Percentiles rank a stretch among this genome's conserved stretches.
phyloP scores from a whole-genome alignment of 2,329 filamentous ascomycete species.

The Periconia macrospinosa region DNA sequence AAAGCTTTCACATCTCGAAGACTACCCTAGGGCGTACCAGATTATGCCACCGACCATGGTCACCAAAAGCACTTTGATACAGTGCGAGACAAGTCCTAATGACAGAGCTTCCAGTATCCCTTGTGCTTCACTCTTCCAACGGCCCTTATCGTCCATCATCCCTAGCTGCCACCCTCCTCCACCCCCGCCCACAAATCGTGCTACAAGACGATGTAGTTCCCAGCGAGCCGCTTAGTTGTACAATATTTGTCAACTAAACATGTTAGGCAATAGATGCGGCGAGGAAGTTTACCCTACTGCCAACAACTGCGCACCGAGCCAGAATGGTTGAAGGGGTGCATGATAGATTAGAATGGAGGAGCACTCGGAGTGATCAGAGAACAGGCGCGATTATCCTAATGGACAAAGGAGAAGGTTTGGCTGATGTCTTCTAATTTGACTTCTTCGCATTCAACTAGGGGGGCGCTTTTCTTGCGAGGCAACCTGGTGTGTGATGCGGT shows the following conservation, averaged over 20 bases:
- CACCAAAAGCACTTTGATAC: neutral
- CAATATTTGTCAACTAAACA: conserved; percentile 44
- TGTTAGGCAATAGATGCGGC: conserved; percentile 15
- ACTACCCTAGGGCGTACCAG: neutral
- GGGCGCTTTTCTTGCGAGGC: conserved; percentile 49
- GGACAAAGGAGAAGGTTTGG: conserved; percentile 53
- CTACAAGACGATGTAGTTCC: conserved; percentile 14
- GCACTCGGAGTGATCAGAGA: conserved; percentile 48
- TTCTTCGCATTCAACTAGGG: conserved; percentile 60
- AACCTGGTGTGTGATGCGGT: conserved; percentile 21
- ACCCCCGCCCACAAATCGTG: conserved; percentile 40
- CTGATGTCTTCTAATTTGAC: conserved; percentile 64
- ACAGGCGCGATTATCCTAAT: conserved; percentile 57
- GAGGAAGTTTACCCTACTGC: conserved; percentile 45
- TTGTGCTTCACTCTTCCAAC: conserved; percentile 43
- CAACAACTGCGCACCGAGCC: conserved; percentile 37
- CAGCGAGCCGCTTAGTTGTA: conserved; percentile 34
- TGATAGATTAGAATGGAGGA: conserved; percentile 52
- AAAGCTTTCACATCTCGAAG: neutral
- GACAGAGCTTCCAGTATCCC: conserved; percentile 32
- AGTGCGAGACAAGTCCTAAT: neutral
- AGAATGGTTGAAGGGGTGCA: conserved; percentile 50
- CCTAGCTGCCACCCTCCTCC: conserved; percentile 36
- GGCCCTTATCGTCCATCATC: conserved; percentile 46
- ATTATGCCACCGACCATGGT: neutral